Evolutionary conservation across 805 yeast species (phyloP).

Genomic region (Saccharomycopsis synnaedendra): DNA sequence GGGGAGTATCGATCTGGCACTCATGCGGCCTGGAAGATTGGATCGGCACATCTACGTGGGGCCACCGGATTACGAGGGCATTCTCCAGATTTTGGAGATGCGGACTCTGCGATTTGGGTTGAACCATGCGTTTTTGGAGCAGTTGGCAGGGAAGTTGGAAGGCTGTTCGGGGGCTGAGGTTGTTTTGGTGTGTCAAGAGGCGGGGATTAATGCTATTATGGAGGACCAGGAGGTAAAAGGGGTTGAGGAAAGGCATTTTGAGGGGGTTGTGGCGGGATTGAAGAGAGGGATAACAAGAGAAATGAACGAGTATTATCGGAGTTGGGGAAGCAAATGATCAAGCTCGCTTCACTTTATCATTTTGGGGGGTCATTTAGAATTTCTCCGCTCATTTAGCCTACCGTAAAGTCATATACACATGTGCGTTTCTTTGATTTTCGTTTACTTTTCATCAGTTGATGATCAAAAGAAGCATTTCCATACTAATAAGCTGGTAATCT

Average conservation of each 20-base stretch:
- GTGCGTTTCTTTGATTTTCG: too few relatives aligned
- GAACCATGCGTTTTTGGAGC: conserved; percentile 32
- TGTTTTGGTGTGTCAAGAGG: conserved; percentile 84
- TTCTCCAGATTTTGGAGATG: conserved; percentile 66
- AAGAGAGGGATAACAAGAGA: conserved; percentile 75
- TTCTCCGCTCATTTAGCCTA: too few relatives aligned
- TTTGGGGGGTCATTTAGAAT: too few relatives aligned
- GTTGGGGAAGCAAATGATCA: too few relatives aligned
- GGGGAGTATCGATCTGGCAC: conserved; percentile 83
- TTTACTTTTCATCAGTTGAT: too few relatives aligned
- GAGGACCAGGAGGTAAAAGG: conserved; percentile 44
- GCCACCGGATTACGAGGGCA: conserved; percentile 80
- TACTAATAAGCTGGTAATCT: too few relatives aligned
- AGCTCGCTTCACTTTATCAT: too few relatives aligned
- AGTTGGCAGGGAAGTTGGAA: conserved; percentile 54
- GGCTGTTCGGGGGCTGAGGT: conserved; percentile 98
- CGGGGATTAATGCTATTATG: conserved; percentile 90
- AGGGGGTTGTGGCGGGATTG: conserved; percentile 53
- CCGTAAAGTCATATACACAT: too few relatives aligned
- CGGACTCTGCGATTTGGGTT: conserved; percentile 56
- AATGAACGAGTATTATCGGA: conserved; percentile 67
- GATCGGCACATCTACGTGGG: conserved; percentile 89
- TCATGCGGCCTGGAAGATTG: conserved; percentile 89
- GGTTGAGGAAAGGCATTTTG: conserved; percentile 61
- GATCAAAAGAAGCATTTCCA: too few relatives aligned